A percentile compares a stretch with the other conserved stretches of the same genome.
Conservation (phyloP, 1,284 basidiomycete genomes). For the Heterobasidion parviporum region DNA sequence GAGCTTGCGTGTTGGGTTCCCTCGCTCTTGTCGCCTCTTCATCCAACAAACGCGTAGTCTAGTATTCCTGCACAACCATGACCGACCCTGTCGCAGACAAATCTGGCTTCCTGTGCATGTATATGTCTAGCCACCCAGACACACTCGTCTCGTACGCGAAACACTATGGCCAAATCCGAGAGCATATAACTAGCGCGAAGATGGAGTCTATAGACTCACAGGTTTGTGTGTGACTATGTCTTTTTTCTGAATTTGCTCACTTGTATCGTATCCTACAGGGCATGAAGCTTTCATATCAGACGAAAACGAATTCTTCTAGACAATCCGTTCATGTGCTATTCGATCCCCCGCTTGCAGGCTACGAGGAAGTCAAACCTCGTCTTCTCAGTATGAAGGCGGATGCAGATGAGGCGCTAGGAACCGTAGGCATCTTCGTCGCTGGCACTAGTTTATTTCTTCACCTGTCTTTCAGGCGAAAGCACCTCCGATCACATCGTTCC, state of each 20-base stretch:
- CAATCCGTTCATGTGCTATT: slow-evolving; percentile 44
- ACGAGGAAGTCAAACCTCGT: slow-evolving; percentile 74
- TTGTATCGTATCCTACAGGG: slow-evolving; percentile 30
- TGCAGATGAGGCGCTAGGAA: slow-evolving; percentile 65
- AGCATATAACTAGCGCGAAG: slow-evolving; percentile 42
- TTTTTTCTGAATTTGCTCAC: background rate
- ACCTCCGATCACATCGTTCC: slow-evolving; percentile 53
- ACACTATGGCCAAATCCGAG: slow-evolving; percentile 58
- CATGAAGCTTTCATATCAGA: slow-evolving; percentile 60
- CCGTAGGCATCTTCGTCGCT: slow-evolving; percentile 37
- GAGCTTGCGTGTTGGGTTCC: no score
- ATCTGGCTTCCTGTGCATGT: slow-evolving; percentile 69
- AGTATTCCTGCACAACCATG: slow-evolving; percentile 17
- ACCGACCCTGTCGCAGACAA: slow-evolving; percentile 65
- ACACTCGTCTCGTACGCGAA: slow-evolving; percentile 73
- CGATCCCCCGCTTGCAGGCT: slow-evolving; percentile 60
- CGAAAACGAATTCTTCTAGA: slow-evolving; percentile 26
- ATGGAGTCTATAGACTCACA: slow-evolving; percentile 62
- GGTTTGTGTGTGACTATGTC: slow-evolving; percentile 23
- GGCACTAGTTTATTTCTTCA: background rate
- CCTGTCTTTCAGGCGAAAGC: slow-evolving; percentile 41
- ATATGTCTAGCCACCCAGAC: slow-evolving; percentile 77
- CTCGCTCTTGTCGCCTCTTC: no score
- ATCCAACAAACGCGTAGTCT: no score
- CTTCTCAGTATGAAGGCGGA: slow-evolving; percentile 66